phyloP scores from a whole-genome alignment of 768 basidiomycete species.

The Boletus vinaceobasis region DNA sequence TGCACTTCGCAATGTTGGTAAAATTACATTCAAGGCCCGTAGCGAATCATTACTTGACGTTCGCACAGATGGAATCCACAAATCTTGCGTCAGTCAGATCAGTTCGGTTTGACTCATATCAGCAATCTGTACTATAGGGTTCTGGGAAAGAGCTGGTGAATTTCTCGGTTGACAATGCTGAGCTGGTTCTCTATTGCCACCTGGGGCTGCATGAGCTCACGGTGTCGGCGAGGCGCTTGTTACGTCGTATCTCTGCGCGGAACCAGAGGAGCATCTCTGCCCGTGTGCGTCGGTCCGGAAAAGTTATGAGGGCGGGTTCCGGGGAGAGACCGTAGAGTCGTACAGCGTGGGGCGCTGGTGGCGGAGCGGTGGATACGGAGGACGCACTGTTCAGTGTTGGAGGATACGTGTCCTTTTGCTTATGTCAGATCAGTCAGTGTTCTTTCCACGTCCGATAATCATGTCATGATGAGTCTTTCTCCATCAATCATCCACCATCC shows the following conservation, averaged over 20 bases:
- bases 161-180: conserved; percentile 53
- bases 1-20: neutral
- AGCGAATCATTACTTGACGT: neutral
- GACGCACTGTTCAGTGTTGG: conserved; percentile 54
- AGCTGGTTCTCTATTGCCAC: conserved; percentile 59
- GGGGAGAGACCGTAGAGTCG: conserved; percentile 7
- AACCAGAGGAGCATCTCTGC: conserved; percentile 71
- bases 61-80: neutral
- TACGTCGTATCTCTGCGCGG: conserved; percentile 67
- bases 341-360: conserved; percentile 70
- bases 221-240: conserved; percentile 51
- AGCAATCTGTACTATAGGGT: neutral
- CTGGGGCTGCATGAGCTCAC: conserved; percentile 47
- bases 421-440: conserved; percentile 36
- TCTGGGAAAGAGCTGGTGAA: conserved; percentile 51
- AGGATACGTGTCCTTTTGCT: conserved; percentile 42
- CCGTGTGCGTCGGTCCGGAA: conserved; percentile 59
- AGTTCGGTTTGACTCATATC: neutral
- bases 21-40: too few relatives aligned
- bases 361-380: conserved; percentile 61
- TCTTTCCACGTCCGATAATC: conserved; percentile 32
- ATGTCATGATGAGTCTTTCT: too few relatives aligned
- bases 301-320: conserved; percentile 39
- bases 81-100: neutral
- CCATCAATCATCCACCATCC: conserved; percentile 20